These are phyloP conservation scores for Trichoderma asperellum DNA, from an alignment of 2,329 filamentous ascomycete genomes.

Conservation along the genomic window DNA sequence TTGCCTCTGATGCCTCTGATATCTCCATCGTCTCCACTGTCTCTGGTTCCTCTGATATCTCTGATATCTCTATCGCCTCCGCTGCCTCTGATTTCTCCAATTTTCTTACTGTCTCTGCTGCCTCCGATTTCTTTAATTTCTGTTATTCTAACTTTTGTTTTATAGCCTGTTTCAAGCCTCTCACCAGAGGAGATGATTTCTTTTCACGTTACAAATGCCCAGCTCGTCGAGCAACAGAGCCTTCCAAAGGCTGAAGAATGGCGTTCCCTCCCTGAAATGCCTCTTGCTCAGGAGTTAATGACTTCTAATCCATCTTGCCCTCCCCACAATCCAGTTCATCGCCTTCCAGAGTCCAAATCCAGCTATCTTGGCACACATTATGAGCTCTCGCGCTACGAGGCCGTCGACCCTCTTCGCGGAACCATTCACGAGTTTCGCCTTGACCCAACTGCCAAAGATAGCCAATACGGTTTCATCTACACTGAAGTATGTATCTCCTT, in stretches of 20 bases:
- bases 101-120: too few species aligned
- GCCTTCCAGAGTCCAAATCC: conserved; percentile 31
- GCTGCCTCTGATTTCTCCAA: too few species aligned
- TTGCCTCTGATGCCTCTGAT: too few species aligned
- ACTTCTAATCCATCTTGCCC: conserved; percentile 30
- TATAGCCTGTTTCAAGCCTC: not conserved
- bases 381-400: conserved; percentile 74
- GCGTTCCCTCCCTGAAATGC: conserved; percentile 34
- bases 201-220: conserved; percentile 19
- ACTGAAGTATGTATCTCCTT: conserved; percentile 58
- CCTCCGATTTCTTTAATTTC: not conserved
- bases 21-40: too few species aligned
- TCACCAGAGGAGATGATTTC: not conserved
- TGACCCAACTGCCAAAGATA: conserved; percentile 61
- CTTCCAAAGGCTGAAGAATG: conserved; percentile 15
- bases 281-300: conserved; percentile 36
- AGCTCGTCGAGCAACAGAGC: not conserved
- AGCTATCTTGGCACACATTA: conserved; percentile 77
- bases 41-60: too few species aligned
- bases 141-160: not conserved
- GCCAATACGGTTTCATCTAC: conserved; percentile 64
- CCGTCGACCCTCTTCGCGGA: conserved; percentile 68
- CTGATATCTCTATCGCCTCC: too few species aligned
- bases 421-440: conserved; percentile 62
- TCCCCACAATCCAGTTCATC: conserved; percentile 19